A percentile compares a stretch with the other conserved stretches of the same genome.
These are phyloP conservation scores for Botrytis tulipae DNA, from an alignment of 2,329 filamentous ascomycete species.

Conservation along the genomic window DNA sequence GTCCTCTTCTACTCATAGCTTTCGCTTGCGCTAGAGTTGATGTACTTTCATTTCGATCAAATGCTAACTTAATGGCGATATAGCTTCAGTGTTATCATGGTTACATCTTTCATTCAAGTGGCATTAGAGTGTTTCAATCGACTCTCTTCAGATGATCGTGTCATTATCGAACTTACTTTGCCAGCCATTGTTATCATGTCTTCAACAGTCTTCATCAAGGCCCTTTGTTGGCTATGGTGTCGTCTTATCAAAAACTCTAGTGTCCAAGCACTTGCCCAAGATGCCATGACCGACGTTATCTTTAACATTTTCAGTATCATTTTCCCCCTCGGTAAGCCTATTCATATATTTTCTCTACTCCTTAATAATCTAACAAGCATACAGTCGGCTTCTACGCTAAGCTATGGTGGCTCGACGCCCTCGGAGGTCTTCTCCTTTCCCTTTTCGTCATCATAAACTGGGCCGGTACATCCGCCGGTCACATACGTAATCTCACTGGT, in stretches of 20 bases:
- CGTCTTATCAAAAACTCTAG: slow-evolving; percentile 60
- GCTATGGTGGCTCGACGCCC: slow-evolving; percentile 65
- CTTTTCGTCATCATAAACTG: slow-evolving; percentile 69
- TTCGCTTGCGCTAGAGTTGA: not conserved
- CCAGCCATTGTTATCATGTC: slow-evolving; percentile 57
- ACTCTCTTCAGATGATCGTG: slow-evolving; percentile 49
- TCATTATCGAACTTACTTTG: slow-evolving; percentile 49
- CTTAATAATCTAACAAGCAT: not conserved
- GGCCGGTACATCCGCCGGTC: slow-evolving; percentile 59
- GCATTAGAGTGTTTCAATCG: slow-evolving; percentile 59
- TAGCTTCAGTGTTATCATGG: slow-evolving; percentile 59
- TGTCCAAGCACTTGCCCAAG: slow-evolving; percentile 61
- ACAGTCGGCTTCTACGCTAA: slow-evolving; percentile 55
- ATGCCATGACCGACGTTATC: slow-evolving; percentile 62
- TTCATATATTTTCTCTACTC: not conserved
- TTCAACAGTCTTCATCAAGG: slow-evolving; percentile 57
- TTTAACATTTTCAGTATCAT: slow-evolving; percentile 63
- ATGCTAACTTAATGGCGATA: not conserved
- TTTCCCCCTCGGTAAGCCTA: slow-evolving; percentile 50
- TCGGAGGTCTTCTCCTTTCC: slow-evolving; percentile 60
- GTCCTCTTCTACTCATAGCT: not conserved
- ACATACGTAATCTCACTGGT: slow-evolving; percentile 58
- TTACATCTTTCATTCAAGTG: slow-evolving; percentile 61
- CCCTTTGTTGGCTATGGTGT: slow-evolving; percentile 59
- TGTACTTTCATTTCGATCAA: not conserved